These are phyloP conservation scores for Saccharomyces cerevisiae DNA, from an alignment of 805 yeast species.

Conservation along the genomic window DNA sequence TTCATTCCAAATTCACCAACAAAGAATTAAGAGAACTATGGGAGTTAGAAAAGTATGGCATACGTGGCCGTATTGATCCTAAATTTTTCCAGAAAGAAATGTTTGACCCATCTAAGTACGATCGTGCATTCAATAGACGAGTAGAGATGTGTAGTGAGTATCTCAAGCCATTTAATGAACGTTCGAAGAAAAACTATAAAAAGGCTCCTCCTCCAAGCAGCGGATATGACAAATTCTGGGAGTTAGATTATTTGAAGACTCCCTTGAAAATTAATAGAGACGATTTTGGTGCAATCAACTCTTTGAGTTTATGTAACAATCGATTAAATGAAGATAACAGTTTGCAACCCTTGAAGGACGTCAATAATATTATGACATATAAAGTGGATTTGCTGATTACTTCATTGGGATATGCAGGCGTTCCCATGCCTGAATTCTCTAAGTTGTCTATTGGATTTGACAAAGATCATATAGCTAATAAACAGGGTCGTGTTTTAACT, in stretches of 20 bases:
- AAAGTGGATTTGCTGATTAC: conserved; percentile 62
- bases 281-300: conserved; percentile 32
- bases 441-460: conserved; percentile 45
- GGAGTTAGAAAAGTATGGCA: conserved; percentile 46
- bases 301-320: conserved; percentile 17
- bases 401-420: conserved; percentile 77
- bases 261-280: conserved; percentile 47
- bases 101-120: conserved; percentile 28
- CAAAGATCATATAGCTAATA: conserved; percentile 40
- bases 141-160: conserved; percentile 55
- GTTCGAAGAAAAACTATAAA: conserved; percentile 24
- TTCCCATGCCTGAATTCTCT: conserved; percentile 50
- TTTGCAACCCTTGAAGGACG: conserved; percentile 20
- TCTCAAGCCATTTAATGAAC: conserved; percentile 28
- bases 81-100: conserved; percentile 24
- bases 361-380: conserved; percentile 19
- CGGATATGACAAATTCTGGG: conserved; percentile 41
- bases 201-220: conserved; percentile 10
- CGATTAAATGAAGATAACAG: conserved; percentile 15
- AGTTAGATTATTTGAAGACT: conserved; percentile 56
- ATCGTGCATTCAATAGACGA: conserved; percentile 57
- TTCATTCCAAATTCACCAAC: conserved; percentile 83
- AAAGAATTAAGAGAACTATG: conserved; percentile 84
- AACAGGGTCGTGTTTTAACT: conserved; percentile 37
- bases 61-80: conserved; percentile 40